Evolutionary conservation across 2,329 filamentous ascomycete species (phyloP).

Genomic region (Trichoderma breve): DNA sequence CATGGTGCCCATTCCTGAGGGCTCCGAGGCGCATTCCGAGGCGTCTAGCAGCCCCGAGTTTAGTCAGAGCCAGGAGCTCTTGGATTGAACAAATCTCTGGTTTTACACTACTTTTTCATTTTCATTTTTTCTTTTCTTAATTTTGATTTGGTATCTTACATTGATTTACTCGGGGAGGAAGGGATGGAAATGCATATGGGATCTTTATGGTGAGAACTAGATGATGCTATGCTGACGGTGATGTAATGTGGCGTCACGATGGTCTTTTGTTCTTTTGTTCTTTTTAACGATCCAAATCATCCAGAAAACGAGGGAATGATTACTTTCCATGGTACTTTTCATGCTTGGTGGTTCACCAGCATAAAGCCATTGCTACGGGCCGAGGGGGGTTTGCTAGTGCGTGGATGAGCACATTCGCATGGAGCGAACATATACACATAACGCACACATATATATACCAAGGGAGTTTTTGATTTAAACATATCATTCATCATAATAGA

Average conservation of each 20-base stretch:
- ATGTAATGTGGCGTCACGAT: neutral
- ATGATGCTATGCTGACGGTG: neutral
- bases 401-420: neutral
- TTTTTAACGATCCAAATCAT: neutral
- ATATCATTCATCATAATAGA: neutral
- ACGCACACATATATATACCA: slow-evolving; percentile 7
- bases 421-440: neutral
- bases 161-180: neutral
- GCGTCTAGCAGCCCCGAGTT: slow-evolving; percentile 48
- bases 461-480: neutral
- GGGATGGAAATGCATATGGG: neutral
- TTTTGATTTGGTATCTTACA: neutral
- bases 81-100: slow-evolving; percentile 37
- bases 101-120: neutral
- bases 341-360: neutral
- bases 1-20: slow-evolving; percentile 67
- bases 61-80: slow-evolving; percentile 42
- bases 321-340: neutral
- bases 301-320: neutral
- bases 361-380: neutral
- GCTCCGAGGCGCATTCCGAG: slow-evolving; percentile 55
- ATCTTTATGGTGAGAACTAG: neutral
- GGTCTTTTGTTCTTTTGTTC: neutral
- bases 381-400: neutral
- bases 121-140: neutral